These are phyloP conservation scores for Taphrina flavorubra DNA, from an alignment of 1,139 yeast species.

Conservation along the genomic window DNA sequence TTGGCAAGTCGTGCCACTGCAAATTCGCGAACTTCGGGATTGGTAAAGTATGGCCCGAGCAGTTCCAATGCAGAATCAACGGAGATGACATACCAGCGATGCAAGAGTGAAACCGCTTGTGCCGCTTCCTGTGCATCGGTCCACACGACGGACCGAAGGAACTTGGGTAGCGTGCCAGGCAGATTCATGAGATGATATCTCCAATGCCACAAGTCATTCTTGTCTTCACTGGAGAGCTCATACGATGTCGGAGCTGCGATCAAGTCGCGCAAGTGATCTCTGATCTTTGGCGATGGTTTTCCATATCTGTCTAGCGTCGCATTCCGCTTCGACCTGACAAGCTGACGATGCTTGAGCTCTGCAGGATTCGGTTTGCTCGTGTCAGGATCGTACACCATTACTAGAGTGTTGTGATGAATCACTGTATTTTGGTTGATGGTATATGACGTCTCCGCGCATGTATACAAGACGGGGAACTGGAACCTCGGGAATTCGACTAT, in stretches of 20 bases:
- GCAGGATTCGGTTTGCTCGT: slow-evolving; percentile 74
- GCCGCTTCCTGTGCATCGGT: slow-evolving; percentile 78
- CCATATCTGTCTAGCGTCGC: slow-evolving; percentile 79
- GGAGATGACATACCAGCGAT: slow-evolving; percentile 75
- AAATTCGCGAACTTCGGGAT: slow-evolving; percentile 68
- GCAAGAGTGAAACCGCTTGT: slow-evolving; percentile 70
- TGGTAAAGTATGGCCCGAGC: slow-evolving; percentile 71
- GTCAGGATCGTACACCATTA: slow-evolving; percentile 69
- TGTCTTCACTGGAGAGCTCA: slow-evolving; percentile 79
- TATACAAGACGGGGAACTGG: slow-evolving; percentile 79
- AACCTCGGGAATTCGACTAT: slow-evolving; percentile 75
- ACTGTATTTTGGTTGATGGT: slow-evolving; percentile 49
- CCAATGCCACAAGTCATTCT: slow-evolving; percentile 88
- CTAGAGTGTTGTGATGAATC: slow-evolving; percentile 54
- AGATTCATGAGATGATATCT: slow-evolving; percentile 82
- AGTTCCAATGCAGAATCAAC: slow-evolving; percentile 92
- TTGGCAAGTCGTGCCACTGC: slow-evolving; percentile 83
- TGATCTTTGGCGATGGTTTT: slow-evolving; percentile 82
- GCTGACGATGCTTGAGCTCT: slow-evolving; percentile 80
- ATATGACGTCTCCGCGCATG: slow-evolving; percentile 46
- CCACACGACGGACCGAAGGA: slow-evolving; percentile 87
- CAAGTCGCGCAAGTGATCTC: slow-evolving; percentile 73
- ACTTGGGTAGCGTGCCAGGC: slow-evolving; percentile 74
- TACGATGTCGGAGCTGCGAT: slow-evolving; percentile 82
- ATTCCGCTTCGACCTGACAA: slow-evolving; percentile 81